Percentiles rank a stretch among this genome's conserved stretches.
These are phyloP conservation scores for Clitoria ternatea DNA, from an alignment of 306 rosid genomes.

Conservation along the genomic window DNA sequence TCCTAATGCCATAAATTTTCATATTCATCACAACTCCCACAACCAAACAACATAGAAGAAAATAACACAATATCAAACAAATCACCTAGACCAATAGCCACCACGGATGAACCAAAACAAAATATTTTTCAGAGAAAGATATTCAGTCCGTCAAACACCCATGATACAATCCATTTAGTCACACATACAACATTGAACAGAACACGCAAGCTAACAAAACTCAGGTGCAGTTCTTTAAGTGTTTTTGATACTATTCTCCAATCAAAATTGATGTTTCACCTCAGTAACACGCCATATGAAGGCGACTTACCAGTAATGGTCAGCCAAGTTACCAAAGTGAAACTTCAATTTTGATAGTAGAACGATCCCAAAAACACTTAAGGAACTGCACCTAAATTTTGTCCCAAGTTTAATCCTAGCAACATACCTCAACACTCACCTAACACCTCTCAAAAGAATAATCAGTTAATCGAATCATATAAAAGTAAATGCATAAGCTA, in stretches of 20 bases:
- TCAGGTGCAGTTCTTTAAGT: too few species aligned
- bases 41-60: background rate
- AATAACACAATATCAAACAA: background rate
- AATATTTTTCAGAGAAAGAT: background rate
- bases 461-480: background rate
- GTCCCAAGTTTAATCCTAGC: too few species aligned
- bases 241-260: too few species aligned
- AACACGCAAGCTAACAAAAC: background rate
- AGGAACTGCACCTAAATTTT: too few species aligned
- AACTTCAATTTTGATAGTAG: background rate
- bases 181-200: background rate
- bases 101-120: background rate
- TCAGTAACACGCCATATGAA: too few species aligned
- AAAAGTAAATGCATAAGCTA: background rate
- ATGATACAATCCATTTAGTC: background rate
- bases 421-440: background rate
- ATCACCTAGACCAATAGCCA: background rate
- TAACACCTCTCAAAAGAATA: background rate
- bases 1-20: constrained; percentile 30
- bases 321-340: background rate
- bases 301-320: too few species aligned
- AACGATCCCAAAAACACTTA: too few species aligned
- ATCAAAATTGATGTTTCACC: too few species aligned
- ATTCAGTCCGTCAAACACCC: background rate
- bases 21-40: constrained; percentile 22